These are phyloP conservation scores for Hypoxylon crocopeplum DNA, from an alignment of 495 filamentous ascomycete species.

Conservation along the genomic window DNA sequence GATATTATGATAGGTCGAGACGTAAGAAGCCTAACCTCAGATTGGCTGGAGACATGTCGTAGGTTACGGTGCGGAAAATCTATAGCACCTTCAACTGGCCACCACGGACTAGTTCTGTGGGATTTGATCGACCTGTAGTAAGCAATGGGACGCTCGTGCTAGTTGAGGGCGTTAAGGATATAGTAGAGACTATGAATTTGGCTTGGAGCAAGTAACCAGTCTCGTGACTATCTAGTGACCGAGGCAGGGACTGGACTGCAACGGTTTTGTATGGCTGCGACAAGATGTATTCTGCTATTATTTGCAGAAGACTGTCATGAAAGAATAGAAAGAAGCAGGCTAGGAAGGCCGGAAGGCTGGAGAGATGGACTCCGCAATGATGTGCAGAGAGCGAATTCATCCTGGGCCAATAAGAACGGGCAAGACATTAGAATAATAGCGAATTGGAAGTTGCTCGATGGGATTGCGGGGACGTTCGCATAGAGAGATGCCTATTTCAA, in stretches of 20 bases:
- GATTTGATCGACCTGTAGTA: conserved; percentile 10
- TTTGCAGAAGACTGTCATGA: conserved; percentile 12
- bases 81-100: too few species aligned
- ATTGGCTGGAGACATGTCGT: too few species aligned
- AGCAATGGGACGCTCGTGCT: neutral
- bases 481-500: neutral
- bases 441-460: conserved; percentile 24
- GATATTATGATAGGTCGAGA: too few species aligned
- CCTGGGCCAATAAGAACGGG: conserved; percentile 20
- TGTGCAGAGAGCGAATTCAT: conserved; percentile 29
- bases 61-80: too few species aligned
- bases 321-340: conserved; percentile 17
- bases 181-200: too few species aligned
- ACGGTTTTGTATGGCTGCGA: too few species aligned
- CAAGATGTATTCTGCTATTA: conserved; percentile 4
- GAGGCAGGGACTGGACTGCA: too few species aligned
- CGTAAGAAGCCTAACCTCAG: too few species aligned
- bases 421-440: conserved; percentile 20
- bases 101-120: too few species aligned
- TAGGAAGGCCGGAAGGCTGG: neutral
- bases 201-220: neutral
- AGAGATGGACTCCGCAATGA: conserved; percentile 28
- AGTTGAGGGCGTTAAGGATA: too few species aligned
- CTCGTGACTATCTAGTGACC: neutral
- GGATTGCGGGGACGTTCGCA: conserved; percentile 1